Evolutionary conservation across 306 rosid genomes (phyloP), one percentile per base, ranked within the genome.

Genomic region (Arachis stenosperma): DNA sequence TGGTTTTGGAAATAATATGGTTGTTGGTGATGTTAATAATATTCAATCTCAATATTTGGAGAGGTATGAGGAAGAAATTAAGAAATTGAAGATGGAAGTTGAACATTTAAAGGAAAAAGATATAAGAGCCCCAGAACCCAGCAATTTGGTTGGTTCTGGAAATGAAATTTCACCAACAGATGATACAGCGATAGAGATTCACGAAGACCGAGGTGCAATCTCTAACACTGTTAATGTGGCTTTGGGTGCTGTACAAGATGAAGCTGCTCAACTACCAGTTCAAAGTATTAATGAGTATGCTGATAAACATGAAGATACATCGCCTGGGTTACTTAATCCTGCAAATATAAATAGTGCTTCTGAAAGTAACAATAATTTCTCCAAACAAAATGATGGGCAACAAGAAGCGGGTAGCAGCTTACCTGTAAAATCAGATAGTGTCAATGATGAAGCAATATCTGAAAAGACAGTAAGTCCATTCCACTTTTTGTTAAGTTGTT

Each of bases 61-160:
- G 68, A 84, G 58, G 61, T 90, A 90, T 79, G 87, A 88, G 89
- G 96, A 94, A 84, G 91, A 94, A 76, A 83, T 91, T 56, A 91
- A 83, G 75, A 88, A 81, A 68, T 88, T 91, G 83, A 84, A 65
- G 81, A 66, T 77, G 90, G 95, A 94, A 88, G 78, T 91, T 75
- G 90, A 89, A 81, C 71, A 8, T 69, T 82, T 94, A 69, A 90
- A 83, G 78, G 82, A 76, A 73, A 89, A 82, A 44, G 69, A 58
- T 33, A 51, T 44, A 15, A 79, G 61, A 67, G 71, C 83, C 81
- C 80, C 78, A 5, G 81, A 75, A 80, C 75, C 82, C 79, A 76
- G 67, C 72, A 74, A 78, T 58, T 55, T 78, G 29, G 68, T 71
- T 58, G 51, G 72, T 79, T 76, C 80, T 74, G 90, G 69, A 81